Evolutionary conservation across 352 stramenopile genomes (phyloP), one percentile per base, ranked within the genome.

Genomic region (Globisporangium irregulare): DNA sequence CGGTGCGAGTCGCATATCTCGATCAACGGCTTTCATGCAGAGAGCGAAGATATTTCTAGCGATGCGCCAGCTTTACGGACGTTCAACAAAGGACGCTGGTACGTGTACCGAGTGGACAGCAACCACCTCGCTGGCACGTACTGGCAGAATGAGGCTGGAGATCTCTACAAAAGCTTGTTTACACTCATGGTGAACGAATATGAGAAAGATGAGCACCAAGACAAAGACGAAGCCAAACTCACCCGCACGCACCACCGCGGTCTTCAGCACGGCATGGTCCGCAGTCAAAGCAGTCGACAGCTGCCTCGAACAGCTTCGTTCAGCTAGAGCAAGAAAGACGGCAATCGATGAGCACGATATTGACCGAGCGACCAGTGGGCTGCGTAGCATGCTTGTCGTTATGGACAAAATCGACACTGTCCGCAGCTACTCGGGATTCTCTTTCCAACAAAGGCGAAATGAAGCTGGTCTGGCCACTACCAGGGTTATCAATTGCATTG

Each of bases 91-190:
- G 86, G 86, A 12, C 79, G 75, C 9, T 94, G 86, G 86, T 91
- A 94, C 63, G 84, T 94, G 48, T 91, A 94, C 51, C 84, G 86
- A 36, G 81, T 94, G 18, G 76, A 87, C 36, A 85, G 74, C 48
- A 94, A 94, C 71, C 86, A 94, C 67, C 71, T 94, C 43, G 77
- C 81, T 7, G 86, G 86, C 3, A 94, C 82, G 1, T 86, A 83
- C 59, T 91, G 82, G 79, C 80, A 94, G 62, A 74, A 71, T 55
- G 81, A 90, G 34, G 84, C 86, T 9, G 66, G 67, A 14, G 74
- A 91, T 32, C 66, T 93, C 48, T 93, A 87, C 73, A 79, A 72
- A 54, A 92, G 80, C 50, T 77, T 93, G 36, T 93, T 93, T 62
- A 83, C 77, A 1, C 71, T 90, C 53, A 89, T 92, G 70, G 72